Base-by-base conservation (phyloP, 208 protist genomes). In the Trypanosoma mega region DNA sequence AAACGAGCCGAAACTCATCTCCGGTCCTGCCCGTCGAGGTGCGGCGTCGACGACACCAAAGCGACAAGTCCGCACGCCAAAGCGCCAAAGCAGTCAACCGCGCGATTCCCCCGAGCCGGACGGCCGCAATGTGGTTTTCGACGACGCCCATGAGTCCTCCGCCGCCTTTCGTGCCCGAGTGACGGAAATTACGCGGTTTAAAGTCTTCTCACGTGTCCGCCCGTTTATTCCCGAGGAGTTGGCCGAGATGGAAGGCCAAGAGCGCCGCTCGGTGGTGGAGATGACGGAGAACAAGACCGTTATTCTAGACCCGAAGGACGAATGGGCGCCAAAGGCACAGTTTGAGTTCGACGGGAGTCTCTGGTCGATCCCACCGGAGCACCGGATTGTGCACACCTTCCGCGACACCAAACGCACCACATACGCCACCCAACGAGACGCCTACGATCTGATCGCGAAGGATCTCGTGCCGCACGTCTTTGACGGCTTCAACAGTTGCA, bases 401-500 rank as follows among this genome's bases (percentile, higher is more conserved):
- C 72, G 87, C 20, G 88, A 94, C 58, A 90, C 84, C 3, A 72
- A 68, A 34, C 82, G 72, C 41, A 80, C 70, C 54, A 80, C 70
- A 21, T 92, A 92, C 72, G 76, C 82, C 11, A 85, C 82, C 23
- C 94, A 98, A 77, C 61, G 71, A 18, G 83, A 90, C 59, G 91
- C 98, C 9, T 98, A 96, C 75, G 74, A 93, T 54, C 46, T 92
- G 45, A 83, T 98, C 23, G 96, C 87, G 18, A 86, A 86, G 59
- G 84, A 93, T 39, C 76, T 97, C 37, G 82, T 98, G 8, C 83
- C 94, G 26, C 94, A 98, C 74, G 83, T 95, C 20, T 95, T 97
- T 78, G 78, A 90, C 41, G 89, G 94, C 33, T 92, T 85, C 74
- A 96, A 97, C 78, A 90, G 78, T 57, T 94, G 90, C 54, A 85